Evolutionary conservation across 352 stramenopile genomes (phyloP).

Genomic region (Phytophthora constricta): DNA sequence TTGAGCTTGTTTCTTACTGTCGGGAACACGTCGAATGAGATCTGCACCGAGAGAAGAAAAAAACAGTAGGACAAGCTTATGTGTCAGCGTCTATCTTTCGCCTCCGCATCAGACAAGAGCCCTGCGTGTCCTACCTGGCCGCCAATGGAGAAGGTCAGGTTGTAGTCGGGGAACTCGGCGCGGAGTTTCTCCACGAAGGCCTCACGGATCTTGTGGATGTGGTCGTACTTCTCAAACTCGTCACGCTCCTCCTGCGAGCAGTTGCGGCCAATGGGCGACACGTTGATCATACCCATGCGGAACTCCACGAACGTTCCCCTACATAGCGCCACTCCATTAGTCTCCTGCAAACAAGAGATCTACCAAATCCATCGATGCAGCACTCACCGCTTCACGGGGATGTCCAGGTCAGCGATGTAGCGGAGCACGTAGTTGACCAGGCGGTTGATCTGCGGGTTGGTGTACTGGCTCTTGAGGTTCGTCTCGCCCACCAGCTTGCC

Average conservation of each 20-base stretch:
- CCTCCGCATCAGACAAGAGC: background rate
- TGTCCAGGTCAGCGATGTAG: conserved; percentile 95
- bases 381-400: conserved; percentile 97
- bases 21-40: conserved; percentile 99
- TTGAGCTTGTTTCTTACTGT: conserved; percentile 37
- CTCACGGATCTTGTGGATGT: conserved; percentile 93
- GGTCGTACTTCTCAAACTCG: conserved; percentile 98
- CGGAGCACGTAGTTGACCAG: conserved; percentile 97
- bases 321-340: conserved; percentile 3
- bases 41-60: conserved; percentile 49
- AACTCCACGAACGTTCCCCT: conserved; percentile 99
- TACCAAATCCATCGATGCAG: conserved; percentile 8
- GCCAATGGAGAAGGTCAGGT: conserved; percentile 98
- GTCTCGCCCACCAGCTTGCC: conserved; percentile 91
- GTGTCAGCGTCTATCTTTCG: background rate
- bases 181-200: conserved; percentile 97
- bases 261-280: conserved; percentile 98
- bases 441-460: conserved; percentile 97
- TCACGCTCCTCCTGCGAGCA: conserved; percentile 98
- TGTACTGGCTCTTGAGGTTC: conserved; percentile 94
- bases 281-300: conserved; percentile 99
- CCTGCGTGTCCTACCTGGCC: conserved; percentile 70
- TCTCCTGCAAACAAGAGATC: background rate
- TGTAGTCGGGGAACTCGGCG: conserved; percentile 93
- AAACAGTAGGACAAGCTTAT: conserved; percentile 1